A percentile compares a stretch with the other conserved stretches of the same genome.
phyloP scores from a whole-genome alignment of 352 stramenopile genomes.

The Globisporangium takayamanum region DNA sequence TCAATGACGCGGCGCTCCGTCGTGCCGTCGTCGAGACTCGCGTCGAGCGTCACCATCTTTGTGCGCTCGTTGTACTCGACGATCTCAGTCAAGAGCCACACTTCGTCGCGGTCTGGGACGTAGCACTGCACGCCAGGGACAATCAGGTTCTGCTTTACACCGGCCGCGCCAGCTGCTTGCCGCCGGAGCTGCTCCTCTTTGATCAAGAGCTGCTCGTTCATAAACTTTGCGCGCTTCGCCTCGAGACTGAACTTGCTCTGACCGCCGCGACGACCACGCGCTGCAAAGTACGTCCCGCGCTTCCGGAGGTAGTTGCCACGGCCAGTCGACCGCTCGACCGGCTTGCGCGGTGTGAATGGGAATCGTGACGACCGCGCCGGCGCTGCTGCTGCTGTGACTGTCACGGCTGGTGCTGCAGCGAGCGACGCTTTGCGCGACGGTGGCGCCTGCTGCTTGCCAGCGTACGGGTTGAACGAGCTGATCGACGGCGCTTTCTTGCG shows the following conservation, averaged over 20 bases:
- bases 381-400: background rate
- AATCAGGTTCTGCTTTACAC: conserved; percentile 78
- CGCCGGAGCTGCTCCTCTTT: conserved; percentile 77
- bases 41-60: conserved; percentile 77
- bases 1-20: conserved; percentile 69
- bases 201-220: conserved; percentile 72
- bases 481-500: conserved; percentile 19
- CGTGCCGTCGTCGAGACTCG: conserved; percentile 55
- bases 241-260: conserved; percentile 68
- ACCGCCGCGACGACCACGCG: conserved; percentile 24
- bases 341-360: conserved; percentile 41
- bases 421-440: conserved; percentile 1
- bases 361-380: conserved; percentile 21
- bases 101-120: conserved; percentile 82
- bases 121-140: conserved; percentile 87
- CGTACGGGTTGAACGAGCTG: conserved; percentile 24
- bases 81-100: conserved; percentile 80
- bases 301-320: conserved; percentile 65
- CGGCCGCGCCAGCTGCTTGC: conserved; percentile 46
- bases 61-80: conserved; percentile 77
- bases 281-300: conserved; percentile 66
- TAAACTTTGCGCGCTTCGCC: conserved; percentile 75
- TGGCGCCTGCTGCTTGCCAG: conserved; percentile 3
- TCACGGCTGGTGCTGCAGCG: conserved; percentile 4
- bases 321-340: conserved; percentile 56